phyloP scores from a whole-genome alignment of 257 asterid species.

The Petrea volubilis region DNA sequence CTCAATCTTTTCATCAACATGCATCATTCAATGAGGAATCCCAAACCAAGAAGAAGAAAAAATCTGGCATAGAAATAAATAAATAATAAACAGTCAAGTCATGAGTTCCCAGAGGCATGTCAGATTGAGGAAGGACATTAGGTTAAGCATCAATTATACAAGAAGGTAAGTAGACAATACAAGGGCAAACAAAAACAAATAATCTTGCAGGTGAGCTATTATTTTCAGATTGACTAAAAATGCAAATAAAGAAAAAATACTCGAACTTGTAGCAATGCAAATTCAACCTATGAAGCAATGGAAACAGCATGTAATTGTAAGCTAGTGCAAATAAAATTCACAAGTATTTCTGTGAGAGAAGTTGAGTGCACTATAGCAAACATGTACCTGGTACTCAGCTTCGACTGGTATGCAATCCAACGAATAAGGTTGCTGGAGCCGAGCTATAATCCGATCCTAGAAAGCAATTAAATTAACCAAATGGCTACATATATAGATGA shows the following conservation, averaged over 20 bases:
- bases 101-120: not conserved
- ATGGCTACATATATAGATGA: not conserved
- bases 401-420: conserved; percentile 99
- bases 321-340: not conserved
- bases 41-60: not conserved
- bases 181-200: no score
- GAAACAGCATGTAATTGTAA: not conserved
- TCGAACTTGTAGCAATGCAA: not conserved
- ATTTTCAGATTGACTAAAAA: not conserved
- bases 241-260: not conserved
- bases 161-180: not conserved
- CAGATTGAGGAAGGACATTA: not conserved
- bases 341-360: not conserved
- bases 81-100: not conserved
- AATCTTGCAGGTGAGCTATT: no score
- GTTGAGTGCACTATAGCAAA: not conserved
- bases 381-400: conserved; percentile 90
- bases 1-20: not conserved
- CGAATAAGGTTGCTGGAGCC: conserved; percentile 98
- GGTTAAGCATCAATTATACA: not conserved
- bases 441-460: conserved; percentile 96
- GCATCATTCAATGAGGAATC: not conserved
- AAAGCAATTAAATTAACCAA: conserved; percentile 19
- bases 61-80: not conserved
- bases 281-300: not conserved